Conservation (phyloP, 176 grass and related monocot species). For the Eleusine indica region DNA sequence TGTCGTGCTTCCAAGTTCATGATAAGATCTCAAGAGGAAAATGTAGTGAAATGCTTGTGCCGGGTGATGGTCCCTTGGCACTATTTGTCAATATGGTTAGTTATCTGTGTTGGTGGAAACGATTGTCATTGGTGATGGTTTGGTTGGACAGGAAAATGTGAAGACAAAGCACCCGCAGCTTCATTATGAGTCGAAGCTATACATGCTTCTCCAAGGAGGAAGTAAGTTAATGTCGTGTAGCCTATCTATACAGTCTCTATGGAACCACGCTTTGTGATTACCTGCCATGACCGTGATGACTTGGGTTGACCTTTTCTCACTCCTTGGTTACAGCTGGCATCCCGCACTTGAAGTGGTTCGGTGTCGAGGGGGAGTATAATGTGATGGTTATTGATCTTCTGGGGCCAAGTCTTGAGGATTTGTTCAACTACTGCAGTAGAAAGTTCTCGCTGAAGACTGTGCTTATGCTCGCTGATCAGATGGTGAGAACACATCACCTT, state of each 20-base stretch:
- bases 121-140: conserved; percentile 1
- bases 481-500: conserved; percentile 43
- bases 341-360: conserved; percentile 77
- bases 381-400: conserved; percentile 92
- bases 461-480: conserved; percentile 82
- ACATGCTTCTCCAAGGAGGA: conserved; percentile 80
- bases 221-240: conserved; percentile 53
- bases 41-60: conserved; percentile 6
- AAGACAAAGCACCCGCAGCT: conserved; percentile 87
- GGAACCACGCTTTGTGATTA: neutral
- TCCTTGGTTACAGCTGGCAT: conserved; percentile 60
- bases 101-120: neutral
- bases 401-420: conserved; percentile 76
- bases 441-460: conserved; percentile 82
- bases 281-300: neutral
- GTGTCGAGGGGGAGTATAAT: conserved; percentile 81
- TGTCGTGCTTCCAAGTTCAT: neutral
- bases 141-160: conserved; percentile 60
- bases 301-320: neutral
- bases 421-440: conserved; percentile 82
- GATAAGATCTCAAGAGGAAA: neutral
- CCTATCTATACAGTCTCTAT: conserved; percentile 10
- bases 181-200: conserved; percentile 80
- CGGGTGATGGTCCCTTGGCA: neutral
- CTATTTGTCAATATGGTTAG: conserved; percentile 2